Evolutionary conservation across 2,329 filamentous ascomycete genomes (phyloP).

Genomic region (Colletotrichum endophyticum): DNA sequence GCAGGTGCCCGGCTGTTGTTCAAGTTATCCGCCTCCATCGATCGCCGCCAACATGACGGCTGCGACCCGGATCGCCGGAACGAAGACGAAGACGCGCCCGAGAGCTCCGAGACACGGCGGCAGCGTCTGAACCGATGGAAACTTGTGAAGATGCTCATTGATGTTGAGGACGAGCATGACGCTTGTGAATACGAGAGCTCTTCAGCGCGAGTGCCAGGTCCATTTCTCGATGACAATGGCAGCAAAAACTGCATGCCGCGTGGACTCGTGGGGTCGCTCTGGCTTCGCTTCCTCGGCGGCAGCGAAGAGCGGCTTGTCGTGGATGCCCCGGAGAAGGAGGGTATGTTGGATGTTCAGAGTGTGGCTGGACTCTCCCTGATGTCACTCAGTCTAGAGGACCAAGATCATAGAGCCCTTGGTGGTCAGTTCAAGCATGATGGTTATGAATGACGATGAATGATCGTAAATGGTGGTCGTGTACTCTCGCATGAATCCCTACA

Average conservation of each 20-base stretch:
- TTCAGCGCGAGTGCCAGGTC: neutral
- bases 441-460: neutral
- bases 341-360: neutral
- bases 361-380: neutral
- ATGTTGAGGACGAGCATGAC: neutral
- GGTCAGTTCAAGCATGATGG: neutral
- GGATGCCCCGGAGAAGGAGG: neutral
- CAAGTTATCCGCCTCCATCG: neutral
- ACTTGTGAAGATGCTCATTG: neutral
- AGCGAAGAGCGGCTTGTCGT: neutral
- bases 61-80: neutral
- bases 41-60: accelerated
- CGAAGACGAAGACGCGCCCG: neutral
- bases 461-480: too few relatives aligned
- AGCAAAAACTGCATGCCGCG: neutral
- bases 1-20: neutral
- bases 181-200: neutral
- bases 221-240: neutral
- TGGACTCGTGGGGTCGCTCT: neutral
- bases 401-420: neutral
- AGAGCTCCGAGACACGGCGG: neutral
- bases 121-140: accelerated
- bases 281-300: neutral
- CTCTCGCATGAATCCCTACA: accelerated
- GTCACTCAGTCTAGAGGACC: neutral